These are phyloP conservation scores for Talaromyces sp. DNA, from an alignment of 2,329 filamentous ascomycete genomes.

Conservation along the genomic window DNA sequence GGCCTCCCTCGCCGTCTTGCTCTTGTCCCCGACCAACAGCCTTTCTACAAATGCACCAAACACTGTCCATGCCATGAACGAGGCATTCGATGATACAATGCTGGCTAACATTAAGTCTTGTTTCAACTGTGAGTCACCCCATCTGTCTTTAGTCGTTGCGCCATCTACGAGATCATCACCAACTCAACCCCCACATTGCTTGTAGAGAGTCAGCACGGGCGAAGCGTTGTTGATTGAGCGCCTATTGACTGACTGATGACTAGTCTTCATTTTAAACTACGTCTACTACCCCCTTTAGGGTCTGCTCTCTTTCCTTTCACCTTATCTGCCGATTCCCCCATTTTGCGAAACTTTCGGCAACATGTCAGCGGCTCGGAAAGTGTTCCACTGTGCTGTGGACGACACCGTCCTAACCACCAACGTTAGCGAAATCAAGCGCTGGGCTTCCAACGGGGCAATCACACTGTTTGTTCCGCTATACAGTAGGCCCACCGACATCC, in stretches of 20 bases:
- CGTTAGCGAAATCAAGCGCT: conserved; percentile 53
- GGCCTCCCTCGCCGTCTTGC: neutral
- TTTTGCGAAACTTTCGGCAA: conserved; percentile 4
- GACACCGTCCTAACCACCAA: conserved; percentile 52
- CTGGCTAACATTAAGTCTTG: conserved; percentile 28
- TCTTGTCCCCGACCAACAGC: neutral
- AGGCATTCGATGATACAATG: conserved; percentile 29
- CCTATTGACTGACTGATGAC: neutral
- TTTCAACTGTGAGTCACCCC: conserved; percentile 29
- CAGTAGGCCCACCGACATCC: conserved; percentile 37
- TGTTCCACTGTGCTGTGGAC: conserved; percentile 53
- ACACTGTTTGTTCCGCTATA: conserved; percentile 52
- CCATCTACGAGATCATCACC: conserved; percentile 18
- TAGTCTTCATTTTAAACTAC: conserved; percentile 15
- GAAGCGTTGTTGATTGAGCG: neutral
- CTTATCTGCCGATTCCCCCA: neutral
- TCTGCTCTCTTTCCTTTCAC: neutral
- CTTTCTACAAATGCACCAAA: conserved; percentile 17
- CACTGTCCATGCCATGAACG: conserved; percentile 20
- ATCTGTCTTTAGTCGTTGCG: neutral
- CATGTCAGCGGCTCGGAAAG: conserved; percentile 45
- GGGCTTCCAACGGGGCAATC: conserved; percentile 49
- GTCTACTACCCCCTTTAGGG: conserved; percentile 16
- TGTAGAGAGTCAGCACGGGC: neutral
- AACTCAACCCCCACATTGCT: conserved; percentile 29